These are phyloP conservation scores for Chlorella sorokiniana DNA, from an alignment of 139 green algal species.

Conservation along the genomic window DNA sequence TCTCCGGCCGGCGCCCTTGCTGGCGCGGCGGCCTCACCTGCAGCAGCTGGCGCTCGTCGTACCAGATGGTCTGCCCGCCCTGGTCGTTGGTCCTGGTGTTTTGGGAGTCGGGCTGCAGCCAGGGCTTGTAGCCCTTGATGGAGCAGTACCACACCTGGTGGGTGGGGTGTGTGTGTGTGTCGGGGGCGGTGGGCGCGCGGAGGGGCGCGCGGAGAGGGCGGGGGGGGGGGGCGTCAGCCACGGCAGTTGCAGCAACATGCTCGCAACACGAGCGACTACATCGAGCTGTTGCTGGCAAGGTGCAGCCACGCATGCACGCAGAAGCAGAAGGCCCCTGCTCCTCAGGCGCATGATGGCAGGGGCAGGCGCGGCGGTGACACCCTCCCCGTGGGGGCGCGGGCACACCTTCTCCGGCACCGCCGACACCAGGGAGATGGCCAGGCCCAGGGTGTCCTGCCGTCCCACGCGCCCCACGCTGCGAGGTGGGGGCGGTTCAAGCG, in stretches of 20 bases:
- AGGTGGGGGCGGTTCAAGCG: too few relatives aligned
- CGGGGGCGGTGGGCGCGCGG: too few relatives aligned
- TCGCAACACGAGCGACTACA: too few relatives aligned
- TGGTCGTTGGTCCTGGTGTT: slow-evolving; percentile 64
- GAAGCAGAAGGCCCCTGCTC: too few relatives aligned
- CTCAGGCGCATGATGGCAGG: not conserved
- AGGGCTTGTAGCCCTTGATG: slow-evolving; percentile 83
- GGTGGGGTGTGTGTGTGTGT: too few relatives aligned
- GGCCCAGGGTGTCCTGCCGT: slow-evolving; percentile 68
- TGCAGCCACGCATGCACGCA: too few relatives aligned
- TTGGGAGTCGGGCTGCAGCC: slow-evolving; percentile 64
- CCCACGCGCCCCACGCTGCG: slow-evolving; percentile 71
- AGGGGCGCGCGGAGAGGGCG: too few relatives aligned
- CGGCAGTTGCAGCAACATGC: not conserved
- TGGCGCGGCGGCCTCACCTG: too few relatives aligned
- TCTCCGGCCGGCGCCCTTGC: too few relatives aligned
- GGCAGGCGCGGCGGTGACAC: not conserved
- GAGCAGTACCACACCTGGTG: slow-evolving; percentile 65
- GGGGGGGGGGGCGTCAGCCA: not conserved
- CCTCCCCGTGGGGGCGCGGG: slow-evolving; percentile 11
- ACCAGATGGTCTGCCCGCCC: slow-evolving; percentile 81
- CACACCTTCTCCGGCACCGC: slow-evolving; percentile 76
- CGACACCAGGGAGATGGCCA: slow-evolving; percentile 81
- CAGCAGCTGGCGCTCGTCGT: slow-evolving; percentile 66
- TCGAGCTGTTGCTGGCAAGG: too few relatives aligned